phyloP scores from a whole-genome alignment of 2,329 filamentous ascomycete genomes.

The Aspergillus ustus region DNA sequence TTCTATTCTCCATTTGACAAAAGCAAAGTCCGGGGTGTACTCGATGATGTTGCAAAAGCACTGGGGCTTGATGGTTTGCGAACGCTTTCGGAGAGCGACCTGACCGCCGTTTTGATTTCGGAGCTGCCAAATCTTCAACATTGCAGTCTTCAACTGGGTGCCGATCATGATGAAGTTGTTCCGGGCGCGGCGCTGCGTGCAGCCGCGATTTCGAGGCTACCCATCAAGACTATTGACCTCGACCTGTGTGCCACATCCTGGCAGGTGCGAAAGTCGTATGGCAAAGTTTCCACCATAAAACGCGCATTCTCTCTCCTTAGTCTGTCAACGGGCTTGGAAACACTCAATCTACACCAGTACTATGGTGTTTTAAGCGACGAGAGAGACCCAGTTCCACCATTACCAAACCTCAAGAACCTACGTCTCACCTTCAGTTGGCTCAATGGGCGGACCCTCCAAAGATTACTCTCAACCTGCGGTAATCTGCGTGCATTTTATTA shows the following conservation, averaged over 20 bases:
- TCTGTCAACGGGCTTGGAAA: conserved; percentile 5
- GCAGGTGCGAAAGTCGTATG: no score
- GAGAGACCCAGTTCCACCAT: neutral
- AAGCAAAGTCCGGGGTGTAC: neutral
- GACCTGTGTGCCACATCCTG: no score
- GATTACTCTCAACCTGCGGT: conserved; percentile 3
- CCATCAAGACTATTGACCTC: no score
- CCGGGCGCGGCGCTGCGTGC: neutral
- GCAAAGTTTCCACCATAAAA: neutral
- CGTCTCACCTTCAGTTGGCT: conserved; percentile 13
- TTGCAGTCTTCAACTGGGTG: conserved; percentile 14
- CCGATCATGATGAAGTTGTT: neutral
- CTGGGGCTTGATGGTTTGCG: neutral
- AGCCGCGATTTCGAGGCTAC: neutral
- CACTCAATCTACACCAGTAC: conserved; percentile 17
- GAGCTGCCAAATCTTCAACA: conserved; percentile 15
- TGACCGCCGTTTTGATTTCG: conserved; percentile 13
- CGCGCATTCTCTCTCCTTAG: neutral
- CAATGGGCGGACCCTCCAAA: conserved; percentile 7
- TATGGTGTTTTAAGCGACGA: neutral
- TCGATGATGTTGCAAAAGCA: neutral
- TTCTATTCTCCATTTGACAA: neutral
- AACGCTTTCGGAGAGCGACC: conserved; percentile 2
- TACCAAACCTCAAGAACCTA: conserved; percentile 14
- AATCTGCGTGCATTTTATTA: conserved; percentile 12